Evolutionary conservation across 2,329 filamentous ascomycete genomes (phyloP).

Genomic region (Fusarium denticulatum): DNA sequence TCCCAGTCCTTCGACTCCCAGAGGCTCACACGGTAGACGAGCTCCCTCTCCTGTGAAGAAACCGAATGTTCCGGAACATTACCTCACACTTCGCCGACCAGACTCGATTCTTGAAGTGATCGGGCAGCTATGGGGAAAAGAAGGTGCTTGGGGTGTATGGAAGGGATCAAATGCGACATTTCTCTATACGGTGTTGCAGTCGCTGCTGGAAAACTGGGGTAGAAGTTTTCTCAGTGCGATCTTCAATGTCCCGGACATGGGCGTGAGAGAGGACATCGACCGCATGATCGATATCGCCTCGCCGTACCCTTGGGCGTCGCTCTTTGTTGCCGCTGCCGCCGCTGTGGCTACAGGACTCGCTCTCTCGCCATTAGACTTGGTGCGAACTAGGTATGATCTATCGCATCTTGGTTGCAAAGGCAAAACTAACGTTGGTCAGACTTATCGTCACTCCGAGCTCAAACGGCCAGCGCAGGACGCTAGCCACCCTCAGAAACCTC

Average conservation of each 20-base stretch:
- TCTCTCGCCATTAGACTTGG: conserved; percentile 87
- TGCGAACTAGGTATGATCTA: conserved; percentile 72
- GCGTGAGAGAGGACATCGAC: conserved; percentile 79
- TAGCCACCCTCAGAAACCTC: conserved; percentile 80
- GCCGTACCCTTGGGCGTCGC: conserved; percentile 81
- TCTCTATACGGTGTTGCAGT: conserved; percentile 86
- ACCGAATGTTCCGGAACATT: conserved; percentile 59
- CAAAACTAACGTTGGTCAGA: conserved; percentile 55
- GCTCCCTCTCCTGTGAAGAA: conserved; percentile 48
- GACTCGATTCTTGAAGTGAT: conserved; percentile 89
- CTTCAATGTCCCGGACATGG: conserved; percentile 87
- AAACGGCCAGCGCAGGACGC: conserved; percentile 77
- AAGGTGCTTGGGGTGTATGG: conserved; percentile 92
- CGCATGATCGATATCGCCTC: conserved; percentile 77
- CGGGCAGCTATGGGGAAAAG: conserved; percentile 86
- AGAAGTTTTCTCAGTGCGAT: conserved; percentile 90
- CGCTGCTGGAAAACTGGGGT: conserved; percentile 91
- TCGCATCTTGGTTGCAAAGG: background rate
- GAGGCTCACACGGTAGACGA: conserved; percentile 48
- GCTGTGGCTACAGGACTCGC: conserved; percentile 79
- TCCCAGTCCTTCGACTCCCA: conserved; percentile 57
- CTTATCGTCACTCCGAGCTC: conserved; percentile 86
- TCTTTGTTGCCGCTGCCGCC: conserved; percentile 75
- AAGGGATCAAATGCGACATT: conserved; percentile 94
- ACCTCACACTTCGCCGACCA: conserved; percentile 75